These are phyloP conservation scores for Aspergillus hiratsukae DNA, from an alignment of 2,329 filamentous ascomycete genomes.

Conservation along the genomic window DNA sequence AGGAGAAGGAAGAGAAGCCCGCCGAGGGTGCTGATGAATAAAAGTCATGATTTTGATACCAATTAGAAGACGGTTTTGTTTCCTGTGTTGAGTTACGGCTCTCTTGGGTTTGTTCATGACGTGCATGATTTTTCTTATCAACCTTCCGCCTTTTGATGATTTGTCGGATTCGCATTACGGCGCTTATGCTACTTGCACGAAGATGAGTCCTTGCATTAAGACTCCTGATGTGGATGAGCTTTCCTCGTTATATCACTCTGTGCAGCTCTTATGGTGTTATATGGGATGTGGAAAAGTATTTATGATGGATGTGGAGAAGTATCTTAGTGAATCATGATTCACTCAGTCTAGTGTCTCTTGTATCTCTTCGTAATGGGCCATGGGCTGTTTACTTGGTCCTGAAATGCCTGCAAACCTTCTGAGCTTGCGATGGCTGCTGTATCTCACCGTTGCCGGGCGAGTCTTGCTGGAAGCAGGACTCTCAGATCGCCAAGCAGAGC, in stretches of 20 bases:
- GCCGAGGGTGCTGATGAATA: slow-evolving; percentile 17
- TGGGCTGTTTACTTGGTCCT: neutral
- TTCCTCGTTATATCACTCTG: neutral
- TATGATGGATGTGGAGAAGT: neutral
- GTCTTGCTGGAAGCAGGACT: neutral
- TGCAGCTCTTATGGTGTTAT: neutral
- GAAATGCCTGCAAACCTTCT: neutral
- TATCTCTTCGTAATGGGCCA: neutral
- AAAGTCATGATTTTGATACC: slow-evolving; percentile 23
- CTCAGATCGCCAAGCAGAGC: neutral
- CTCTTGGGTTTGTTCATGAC: slow-evolving; percentile 18
- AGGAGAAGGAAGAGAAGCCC: slow-evolving; percentile 27
- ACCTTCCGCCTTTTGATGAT: neutral
- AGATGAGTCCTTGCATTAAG: neutral
- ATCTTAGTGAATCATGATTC: neutral
- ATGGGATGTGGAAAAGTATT: neutral
- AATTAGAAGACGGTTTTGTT: slow-evolving; percentile 8
- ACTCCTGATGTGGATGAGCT: neutral
- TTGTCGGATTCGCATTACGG: slow-evolving; percentile 5
- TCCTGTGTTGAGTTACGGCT: slow-evolving; percentile 13
- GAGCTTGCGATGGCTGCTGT: neutral
- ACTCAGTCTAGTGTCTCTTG: neutral
- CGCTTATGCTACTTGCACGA: neutral
- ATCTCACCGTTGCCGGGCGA: neutral
- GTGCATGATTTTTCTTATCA: slow-evolving; percentile 16